Conservation (phyloP, 2,329 filamentous ascomycete species). For the Arthrinium phaeospermum region DNA sequence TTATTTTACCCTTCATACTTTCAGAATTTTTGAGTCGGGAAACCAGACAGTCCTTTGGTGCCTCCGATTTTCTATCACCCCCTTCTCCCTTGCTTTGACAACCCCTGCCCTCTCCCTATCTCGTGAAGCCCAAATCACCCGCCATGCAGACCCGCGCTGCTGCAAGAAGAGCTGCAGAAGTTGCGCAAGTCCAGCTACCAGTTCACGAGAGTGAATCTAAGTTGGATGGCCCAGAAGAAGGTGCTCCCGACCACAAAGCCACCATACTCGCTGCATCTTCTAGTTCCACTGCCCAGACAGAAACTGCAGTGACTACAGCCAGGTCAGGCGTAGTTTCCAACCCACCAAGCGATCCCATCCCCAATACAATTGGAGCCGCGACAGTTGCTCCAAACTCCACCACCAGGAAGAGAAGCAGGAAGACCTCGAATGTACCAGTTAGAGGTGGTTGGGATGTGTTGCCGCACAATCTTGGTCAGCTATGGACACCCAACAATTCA, state of each 20-base stretch:
- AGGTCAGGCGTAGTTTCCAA: neutral
- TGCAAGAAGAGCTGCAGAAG: constrained; percentile 16
- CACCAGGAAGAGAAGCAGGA: neutral
- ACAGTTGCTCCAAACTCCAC: neutral
- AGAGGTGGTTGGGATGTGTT: constrained; percentile 20
- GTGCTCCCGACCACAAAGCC: neutral
- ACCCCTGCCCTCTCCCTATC: neutral
- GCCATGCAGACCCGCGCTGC: constrained; percentile 17
- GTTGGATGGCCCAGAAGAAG: neutral
- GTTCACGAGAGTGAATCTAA: neutral
- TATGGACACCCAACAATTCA: neutral
- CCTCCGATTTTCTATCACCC: neutral
- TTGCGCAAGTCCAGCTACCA: neutral
- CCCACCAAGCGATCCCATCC: neutral
- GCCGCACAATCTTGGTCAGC: constrained; percentile 19
- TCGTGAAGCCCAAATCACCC: neutral
- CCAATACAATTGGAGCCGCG: neutral
- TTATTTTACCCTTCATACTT: too few relatives aligned
- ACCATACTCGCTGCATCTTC: neutral
- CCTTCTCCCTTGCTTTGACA: too few relatives aligned
- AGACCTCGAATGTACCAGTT: constrained; percentile 9
- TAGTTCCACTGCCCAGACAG: neutral
- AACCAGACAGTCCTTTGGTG: neutral
- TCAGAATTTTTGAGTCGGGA: neutral
- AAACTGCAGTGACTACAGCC: neutral